These are phyloP conservation scores for Leavenworthia alabamica DNA, from an alignment of 345 rosid genomes.

Conservation along the genomic window DNA sequence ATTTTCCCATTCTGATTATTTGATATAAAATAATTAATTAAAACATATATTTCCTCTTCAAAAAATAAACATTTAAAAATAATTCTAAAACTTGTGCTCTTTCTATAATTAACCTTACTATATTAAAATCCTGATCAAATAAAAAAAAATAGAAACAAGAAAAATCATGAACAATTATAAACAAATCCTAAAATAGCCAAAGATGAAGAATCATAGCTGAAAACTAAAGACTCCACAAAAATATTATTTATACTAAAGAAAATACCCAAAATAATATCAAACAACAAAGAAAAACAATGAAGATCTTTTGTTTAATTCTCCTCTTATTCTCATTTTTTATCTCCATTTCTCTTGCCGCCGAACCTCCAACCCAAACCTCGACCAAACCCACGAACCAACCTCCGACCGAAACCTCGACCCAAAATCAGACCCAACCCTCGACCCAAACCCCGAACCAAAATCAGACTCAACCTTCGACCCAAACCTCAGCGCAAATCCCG, in stretches of 20 bases:
- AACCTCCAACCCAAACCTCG: constrained; percentile 7
- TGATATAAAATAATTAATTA: not conserved
- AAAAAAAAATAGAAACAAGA: not conserved
- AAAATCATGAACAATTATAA: not conserved
- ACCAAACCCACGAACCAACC: no score
- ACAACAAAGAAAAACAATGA: constrained; percentile 7
- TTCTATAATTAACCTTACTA: not conserved
- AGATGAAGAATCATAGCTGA: not conserved
- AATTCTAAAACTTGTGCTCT: not conserved
- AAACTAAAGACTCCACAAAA: not conserved
- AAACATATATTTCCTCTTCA: not conserved
- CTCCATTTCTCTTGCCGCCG: constrained; percentile 11
- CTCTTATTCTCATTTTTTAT: not conserved
- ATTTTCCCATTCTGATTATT: not conserved
- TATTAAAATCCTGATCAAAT: not conserved
- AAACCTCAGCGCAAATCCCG: no score
- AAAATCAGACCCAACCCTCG: no score
- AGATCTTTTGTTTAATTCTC: not conserved
- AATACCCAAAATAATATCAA: not conserved
- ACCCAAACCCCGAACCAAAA: no score
- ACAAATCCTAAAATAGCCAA: not conserved
- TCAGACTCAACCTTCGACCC: no score
- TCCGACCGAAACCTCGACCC: no score
- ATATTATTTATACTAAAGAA: not conserved
- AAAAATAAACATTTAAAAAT: not conserved